These are phyloP conservation scores for Bassia scoparia DNA, from an alignment of 148 eudicot species.

Conservation along the genomic window DNA sequence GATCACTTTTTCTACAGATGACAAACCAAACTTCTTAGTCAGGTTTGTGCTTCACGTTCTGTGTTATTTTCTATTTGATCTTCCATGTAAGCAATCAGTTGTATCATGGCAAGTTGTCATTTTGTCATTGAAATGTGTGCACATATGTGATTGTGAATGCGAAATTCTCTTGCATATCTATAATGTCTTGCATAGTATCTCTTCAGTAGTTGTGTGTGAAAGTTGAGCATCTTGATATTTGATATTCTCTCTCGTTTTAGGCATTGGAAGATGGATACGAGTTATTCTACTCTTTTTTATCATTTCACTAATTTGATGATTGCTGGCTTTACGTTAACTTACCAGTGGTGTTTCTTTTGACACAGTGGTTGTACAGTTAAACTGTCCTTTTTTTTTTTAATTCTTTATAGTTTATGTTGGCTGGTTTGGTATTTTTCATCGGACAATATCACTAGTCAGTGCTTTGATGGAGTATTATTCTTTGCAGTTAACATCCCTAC, in stretches of 20 bases:
- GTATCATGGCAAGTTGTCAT: neutral
- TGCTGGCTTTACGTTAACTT: neutral
- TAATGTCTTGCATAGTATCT: too few species aligned
- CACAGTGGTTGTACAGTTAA: neutral
- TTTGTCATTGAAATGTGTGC: neutral
- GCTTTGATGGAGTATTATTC: constrained; percentile 19
- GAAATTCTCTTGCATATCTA: too few species aligned
- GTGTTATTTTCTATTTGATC: neutral
- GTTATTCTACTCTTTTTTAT: neutral
- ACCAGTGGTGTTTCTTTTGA: neutral
- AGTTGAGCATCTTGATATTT: neutral
- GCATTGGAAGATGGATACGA: neutral
- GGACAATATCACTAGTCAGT: constrained; percentile 1
- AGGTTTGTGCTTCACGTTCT: constrained; percentile 39
- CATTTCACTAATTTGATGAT: neutral
- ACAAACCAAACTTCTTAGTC: constrained; percentile 85
- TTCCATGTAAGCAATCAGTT: neutral
- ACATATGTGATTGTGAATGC: too few species aligned
- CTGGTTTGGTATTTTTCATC: neutral
- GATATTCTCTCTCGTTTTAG: neutral
- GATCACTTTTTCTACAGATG: constrained; percentile 78
- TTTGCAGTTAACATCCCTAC: constrained; percentile 69
- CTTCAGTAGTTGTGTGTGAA: neutral
- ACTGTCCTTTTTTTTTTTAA: too few species aligned
- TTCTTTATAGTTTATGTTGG: neutral